A percentile compares a stretch with the other conserved stretches of the same genome.
Conservation (phyloP, 805 yeast species). For the Saccharomycopsis babjevae region DNA sequence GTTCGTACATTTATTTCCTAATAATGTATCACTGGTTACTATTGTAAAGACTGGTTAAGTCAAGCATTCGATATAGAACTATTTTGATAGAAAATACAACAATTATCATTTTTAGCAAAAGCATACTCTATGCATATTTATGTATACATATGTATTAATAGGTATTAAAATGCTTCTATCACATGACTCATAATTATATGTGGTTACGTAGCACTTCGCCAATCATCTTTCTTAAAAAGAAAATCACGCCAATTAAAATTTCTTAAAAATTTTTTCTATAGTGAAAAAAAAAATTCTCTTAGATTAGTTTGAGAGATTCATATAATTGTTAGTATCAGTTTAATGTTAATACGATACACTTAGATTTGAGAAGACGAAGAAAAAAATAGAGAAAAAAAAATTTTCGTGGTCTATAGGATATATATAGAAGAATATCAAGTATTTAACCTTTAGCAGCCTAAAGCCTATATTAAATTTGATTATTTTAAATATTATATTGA, state of each 20-base stretch:
- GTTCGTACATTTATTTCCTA: too few species aligned
- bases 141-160: not conserved
- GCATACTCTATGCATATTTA: not conserved
- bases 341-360: too few species aligned
- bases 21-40: too few species aligned
- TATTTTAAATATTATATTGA: too few species aligned
- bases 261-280: not conserved
- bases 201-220: not conserved
- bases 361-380: not conserved
- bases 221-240: not conserved
- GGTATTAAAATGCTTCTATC: not conserved
- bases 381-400: not conserved
- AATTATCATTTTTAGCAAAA: too few species aligned
- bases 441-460: too few species aligned
- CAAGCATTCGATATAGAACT: too few species aligned
- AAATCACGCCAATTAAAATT: not conserved
- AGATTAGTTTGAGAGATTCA: not conserved
- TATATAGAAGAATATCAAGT: too few species aligned
- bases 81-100: too few species aligned
- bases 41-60: too few species aligned
- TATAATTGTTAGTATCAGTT: too few species aligned
- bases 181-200: not conserved
- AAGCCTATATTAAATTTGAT: too few species aligned
- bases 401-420: not conserved
- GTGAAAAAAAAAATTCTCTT: not conserved